Base-by-base conservation (phyloP, 306 rosid genomes). In the Pyrus betulifolia region DNA sequence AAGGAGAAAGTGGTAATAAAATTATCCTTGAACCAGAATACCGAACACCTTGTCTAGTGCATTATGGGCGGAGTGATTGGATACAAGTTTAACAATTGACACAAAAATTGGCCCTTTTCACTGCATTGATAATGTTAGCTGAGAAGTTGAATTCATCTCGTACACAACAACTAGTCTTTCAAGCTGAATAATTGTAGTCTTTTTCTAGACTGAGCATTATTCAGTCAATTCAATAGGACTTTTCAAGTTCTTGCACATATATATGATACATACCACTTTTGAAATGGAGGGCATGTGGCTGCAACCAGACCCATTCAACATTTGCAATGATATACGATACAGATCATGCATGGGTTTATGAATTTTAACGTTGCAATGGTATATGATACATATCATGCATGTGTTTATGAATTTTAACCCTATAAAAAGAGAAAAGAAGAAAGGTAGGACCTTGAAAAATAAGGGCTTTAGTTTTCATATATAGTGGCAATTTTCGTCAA, bases 31-130 rank as follows among this genome's bases (percentile, higher is more conserved):
- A 59, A 42, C 21, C 8, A 49, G 8, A 49, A 49, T 0, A 15
- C 55, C 21, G 5, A 49, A 49, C 21, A 49, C 78, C 88, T 76
- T 42, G 30, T 65, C 60, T 13, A 25, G 38, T 73, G 85, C 76
- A 88, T 74, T 70, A 81, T 71, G 69, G 6, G 74, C 85, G 91
- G 87, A 82, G 80, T 79, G 87, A 85, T 80, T 86, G 73, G 70
- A 77, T 73, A 52, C 23, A 74, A 67, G 27, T 10, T 11, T 11
- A 67, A 23, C 19, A 65, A 40, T 9, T 40, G 45, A 40, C 10
- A 40, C 45, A 15, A 49, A 40, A 70, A 6, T 18, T 2, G 11
- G n/a, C 44, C 23, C 52, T 4, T 40, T 40, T 23, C 40, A 23
- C 49, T 35, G 27, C 77, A 25, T 74, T 45, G 25, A 61, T 38